Conservation (phyloP, 2,329 filamentous ascomycete species). For the Xylaria sp. region DNA sequence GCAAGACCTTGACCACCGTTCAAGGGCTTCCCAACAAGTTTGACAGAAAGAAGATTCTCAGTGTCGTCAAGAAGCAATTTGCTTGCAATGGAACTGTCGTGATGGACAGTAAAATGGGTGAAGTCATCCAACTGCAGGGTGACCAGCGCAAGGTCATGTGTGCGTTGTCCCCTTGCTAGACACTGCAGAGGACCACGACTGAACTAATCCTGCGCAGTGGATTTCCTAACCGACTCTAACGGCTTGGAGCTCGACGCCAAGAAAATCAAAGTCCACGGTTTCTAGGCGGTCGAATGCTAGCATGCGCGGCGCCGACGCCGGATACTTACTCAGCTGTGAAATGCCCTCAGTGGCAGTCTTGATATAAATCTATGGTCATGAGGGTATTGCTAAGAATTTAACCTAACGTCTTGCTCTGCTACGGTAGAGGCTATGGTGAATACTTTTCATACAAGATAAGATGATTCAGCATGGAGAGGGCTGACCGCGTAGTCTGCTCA, state of each 20-base stretch:
- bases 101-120: slow-evolving; percentile 93
- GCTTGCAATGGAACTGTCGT: slow-evolving; percentile 99
- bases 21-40: slow-evolving; percentile 99
- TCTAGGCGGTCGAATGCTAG: slow-evolving; percentile 56
- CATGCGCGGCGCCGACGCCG: neutral
- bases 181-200: neutral
- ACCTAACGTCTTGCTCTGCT: neutral
- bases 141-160: slow-evolving; percentile 98
- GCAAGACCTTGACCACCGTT: slow-evolving; percentile 99
- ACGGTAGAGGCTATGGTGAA: slow-evolving; percentile 2
- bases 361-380: slow-evolving; percentile 6
- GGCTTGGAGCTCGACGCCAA: slow-evolving; percentile 93
- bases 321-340: neutral
- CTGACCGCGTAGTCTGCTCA: neutral
- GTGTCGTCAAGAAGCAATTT: slow-evolving; percentile 50
- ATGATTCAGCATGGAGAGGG: slow-evolving; percentile 1
- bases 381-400: slow-evolving; percentile 2
- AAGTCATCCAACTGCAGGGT: slow-evolving; percentile 99
- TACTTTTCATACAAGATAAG: slow-evolving; percentile 10
- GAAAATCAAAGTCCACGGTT: slow-evolving; percentile 88
- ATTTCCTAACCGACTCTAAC: slow-evolving; percentile 95
- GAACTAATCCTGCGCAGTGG: slow-evolving; percentile 58
- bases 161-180: slow-evolving; percentile 21
- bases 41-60: slow-evolving; percentile 99
- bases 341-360: slow-evolving; percentile 3